phyloP scores from a whole-genome alignment of 2,329 filamentous ascomycete genomes.

The Fusarium brevicatenulatum region DNA sequence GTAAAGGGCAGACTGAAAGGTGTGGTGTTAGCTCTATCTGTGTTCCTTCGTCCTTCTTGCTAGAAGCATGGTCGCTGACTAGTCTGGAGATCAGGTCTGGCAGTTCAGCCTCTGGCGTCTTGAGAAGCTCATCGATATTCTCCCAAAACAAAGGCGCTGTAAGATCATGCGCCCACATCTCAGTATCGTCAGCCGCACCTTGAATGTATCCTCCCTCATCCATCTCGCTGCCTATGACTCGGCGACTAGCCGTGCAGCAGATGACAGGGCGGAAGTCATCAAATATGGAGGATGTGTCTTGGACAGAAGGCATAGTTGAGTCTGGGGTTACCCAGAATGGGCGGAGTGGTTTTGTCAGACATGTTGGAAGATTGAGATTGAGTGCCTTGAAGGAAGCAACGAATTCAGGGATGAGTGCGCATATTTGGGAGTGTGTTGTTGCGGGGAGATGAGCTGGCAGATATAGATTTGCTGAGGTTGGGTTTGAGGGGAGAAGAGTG shows the following conservation, averaged over 20 bases:
- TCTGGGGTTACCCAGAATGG: slow-evolving; percentile 84
- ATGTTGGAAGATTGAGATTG: slow-evolving; percentile 63
- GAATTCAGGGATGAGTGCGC: slow-evolving; percentile 66
- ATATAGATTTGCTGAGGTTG: slow-evolving; percentile 64
- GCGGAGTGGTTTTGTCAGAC: slow-evolving; percentile 76
- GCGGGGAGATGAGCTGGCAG: slow-evolving; percentile 79
- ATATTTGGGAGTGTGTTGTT: slow-evolving; percentile 80
- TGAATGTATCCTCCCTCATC: slow-evolving; percentile 81
- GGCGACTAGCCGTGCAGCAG: slow-evolving; percentile 84
- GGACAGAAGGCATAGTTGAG: slow-evolving; percentile 57
- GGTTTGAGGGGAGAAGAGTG: slow-evolving; percentile 73
- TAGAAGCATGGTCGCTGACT: slow-evolving; percentile 47
- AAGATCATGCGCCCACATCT: slow-evolving; percentile 88
- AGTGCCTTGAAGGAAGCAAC: slow-evolving; percentile 64
- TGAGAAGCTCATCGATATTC: slow-evolving; percentile 69
- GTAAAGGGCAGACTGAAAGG: slow-evolving; percentile 52
- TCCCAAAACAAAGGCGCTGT: slow-evolving; percentile 84
- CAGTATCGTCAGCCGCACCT: slow-evolving; percentile 92
- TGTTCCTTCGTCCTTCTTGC: slow-evolving; percentile 9
- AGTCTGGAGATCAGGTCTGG: slow-evolving; percentile 60
- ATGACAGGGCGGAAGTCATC: slow-evolving; percentile 76
- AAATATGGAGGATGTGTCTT: slow-evolving; percentile 53
- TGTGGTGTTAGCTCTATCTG: slow-evolving; percentile 49
- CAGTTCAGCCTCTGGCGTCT: slow-evolving; percentile 71
- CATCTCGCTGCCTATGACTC: slow-evolving; percentile 72